Conservation (phyloP, 805 yeast species). For the Barnettozyma vustinii region DNA sequence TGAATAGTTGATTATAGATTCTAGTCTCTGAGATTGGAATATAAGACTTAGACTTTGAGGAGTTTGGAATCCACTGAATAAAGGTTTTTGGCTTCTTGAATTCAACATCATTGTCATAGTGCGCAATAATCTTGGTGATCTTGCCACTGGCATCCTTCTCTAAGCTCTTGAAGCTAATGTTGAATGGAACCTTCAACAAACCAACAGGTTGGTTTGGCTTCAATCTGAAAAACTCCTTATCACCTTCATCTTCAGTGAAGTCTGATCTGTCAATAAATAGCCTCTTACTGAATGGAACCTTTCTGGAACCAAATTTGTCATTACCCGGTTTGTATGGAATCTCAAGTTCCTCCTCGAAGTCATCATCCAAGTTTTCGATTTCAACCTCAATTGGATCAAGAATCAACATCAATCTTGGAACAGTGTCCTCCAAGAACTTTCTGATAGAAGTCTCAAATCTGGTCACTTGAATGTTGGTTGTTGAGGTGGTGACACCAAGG, state of each 20-base stretch:
- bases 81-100: constrained; percentile 76
- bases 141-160: constrained; percentile 60
- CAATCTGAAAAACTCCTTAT: constrained; percentile 80
- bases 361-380: constrained; percentile 75
- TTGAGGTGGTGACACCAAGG: constrained; percentile 92
- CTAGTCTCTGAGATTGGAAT: constrained; percentile 70
- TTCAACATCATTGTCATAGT: constrained; percentile 60
- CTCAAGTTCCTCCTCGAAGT: constrained; percentile 60
- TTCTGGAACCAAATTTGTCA: constrained; percentile 68
- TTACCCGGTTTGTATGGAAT: constrained; percentile 90
- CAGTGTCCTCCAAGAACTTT: constrained; percentile 78
- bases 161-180: constrained; percentile 62
- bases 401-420: constrained; percentile 93
- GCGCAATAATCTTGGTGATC: constrained; percentile 66
- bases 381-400: constrained; percentile 81
- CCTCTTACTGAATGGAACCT: constrained; percentile 68
- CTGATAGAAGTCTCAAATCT: constrained; percentile 90
- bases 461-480: constrained; percentile 83
- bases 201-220: constrained; percentile 96
- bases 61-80: constrained; percentile 92
- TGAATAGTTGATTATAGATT: constrained; percentile 81
- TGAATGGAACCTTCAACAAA: constrained; percentile 82
- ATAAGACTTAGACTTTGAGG: constrained; percentile 56
- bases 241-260: constrained; percentile 57
- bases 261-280: constrained; percentile 87